Base-by-base conservation (phyloP, 176 grass and related monocot species). In the Calamus simplicifolius region DNA sequence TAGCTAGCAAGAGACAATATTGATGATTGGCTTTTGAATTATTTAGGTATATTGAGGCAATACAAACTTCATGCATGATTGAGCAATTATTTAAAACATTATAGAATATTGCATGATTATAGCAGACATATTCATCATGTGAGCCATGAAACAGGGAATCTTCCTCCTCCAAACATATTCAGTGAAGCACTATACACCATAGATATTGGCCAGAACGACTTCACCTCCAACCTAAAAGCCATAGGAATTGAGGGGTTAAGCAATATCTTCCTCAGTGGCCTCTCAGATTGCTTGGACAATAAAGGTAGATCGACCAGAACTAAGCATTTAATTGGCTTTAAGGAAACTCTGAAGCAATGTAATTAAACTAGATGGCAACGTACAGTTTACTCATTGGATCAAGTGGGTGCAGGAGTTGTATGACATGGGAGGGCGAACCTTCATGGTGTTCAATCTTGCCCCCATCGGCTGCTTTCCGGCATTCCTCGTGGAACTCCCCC, bases 141-240 rank as follows among this genome's bases (percentile, higher is more conserved):
- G 1, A 23, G 48, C 3, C 4, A 5, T 28, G 15, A 3, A 6
- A 1, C 63, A 66, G 63, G 29, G 13, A 23, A 61, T 52, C 86
- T 87, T 76, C 86, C 86, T 57, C 19, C 27, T 8, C 7, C 63
- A 4, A 49, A 68, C 29, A 49, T 72, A 28, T 75, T 90, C 5
- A 10, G 63, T 5, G 15, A 68, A 1, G 72, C 83, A 29, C 67
- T 96, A 0, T 95, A 96, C 43, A 87, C 83, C 0, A 78, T 87
- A 18, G 86, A 87, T 63, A 96, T 96, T 16, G 86, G 83, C 3
- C 91, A 96, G 67, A 96, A 90, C 48, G 91, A 90, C 68, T 84
- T 87, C 53, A 90, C 91, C 51, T 82, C 80, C 19, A 84, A 87
- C 23, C 71, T 96, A 3, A 75, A 52, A 55, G 73, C 80, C 0